Base-by-base conservation (phyloP, 1,139 yeast species). In the Candida labiduridarum region DNA sequence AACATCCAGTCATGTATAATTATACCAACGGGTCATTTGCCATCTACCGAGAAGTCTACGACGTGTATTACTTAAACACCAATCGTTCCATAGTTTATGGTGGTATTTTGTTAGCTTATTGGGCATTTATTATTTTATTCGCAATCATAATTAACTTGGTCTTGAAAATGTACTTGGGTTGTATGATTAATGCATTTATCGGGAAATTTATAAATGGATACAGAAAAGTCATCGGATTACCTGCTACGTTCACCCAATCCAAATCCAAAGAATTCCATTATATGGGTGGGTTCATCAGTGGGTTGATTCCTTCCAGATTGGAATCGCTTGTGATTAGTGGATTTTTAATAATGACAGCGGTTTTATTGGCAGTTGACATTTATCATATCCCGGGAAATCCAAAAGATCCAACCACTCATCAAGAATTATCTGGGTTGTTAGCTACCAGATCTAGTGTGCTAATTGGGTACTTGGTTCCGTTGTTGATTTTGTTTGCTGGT, bases 301-400 rank as follows among this genome's bases (percentile, higher is more conserved):
- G 50, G 31, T 56, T 65, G 29, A 59, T 66, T 19, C 72, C 72
- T 7, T 53, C 67, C 1, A 60, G 72, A 52, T 36, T 60, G 18
- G 71, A 68, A 49, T 44, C 69, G 2, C 27, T 69, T 6, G 55
- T 69, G 4, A 39, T 70, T 15, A n/a, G 53, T 12, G 66, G 78
- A 8, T 84, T 81, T 64, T 59, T 80, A n/a, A 63, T 76, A 2
- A 62, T 83, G 50, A 71, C 75, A 40, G 58, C 82, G 27, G 69
- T 80, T 9, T 69, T 78, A 50, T 54, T 61, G 45, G 63, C 68
- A 8, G 56, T 59, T 19, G 53, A 64, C 14, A 61, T 69, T 35
- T 42, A 54, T 8, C 62, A 52, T 36, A 51, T 59, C 2, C 51
- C 54, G 0, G 55, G 58, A 4, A 72, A 72, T 50, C 71, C 60